These are phyloP conservation scores for Apiospora marii DNA, from an alignment of 2,329 filamentous ascomycete species.

Conservation along the genomic window DNA sequence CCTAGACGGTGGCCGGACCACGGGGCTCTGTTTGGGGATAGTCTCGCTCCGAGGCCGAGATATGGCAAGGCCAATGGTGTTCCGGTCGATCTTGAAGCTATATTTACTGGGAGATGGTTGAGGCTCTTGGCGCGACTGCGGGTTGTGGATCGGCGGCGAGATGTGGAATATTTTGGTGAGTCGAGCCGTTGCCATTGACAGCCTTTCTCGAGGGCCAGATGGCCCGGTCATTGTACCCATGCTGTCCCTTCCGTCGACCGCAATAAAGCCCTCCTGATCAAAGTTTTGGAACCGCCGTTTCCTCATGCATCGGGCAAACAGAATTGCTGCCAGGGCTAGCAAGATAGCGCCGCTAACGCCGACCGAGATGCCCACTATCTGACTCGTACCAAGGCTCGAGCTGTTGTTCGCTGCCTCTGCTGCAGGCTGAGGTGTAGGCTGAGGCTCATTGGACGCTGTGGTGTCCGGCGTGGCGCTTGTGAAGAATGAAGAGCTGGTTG, in stretches of 20 bases:
- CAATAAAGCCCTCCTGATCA: conserved; percentile 48
- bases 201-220: conserved; percentile 20
- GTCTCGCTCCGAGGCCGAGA: conserved; percentile 44
- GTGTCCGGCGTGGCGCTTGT: conserved; percentile 33
- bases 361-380: conserved; percentile 66
- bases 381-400: conserved; percentile 45
- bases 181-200: conserved; percentile 29
- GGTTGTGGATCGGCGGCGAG: conserved; percentile 47
- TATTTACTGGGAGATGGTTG: conserved; percentile 29
- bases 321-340: conserved; percentile 56
- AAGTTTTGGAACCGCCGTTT: conserved; percentile 47
- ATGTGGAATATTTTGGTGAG: conserved; percentile 48
- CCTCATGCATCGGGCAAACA: conserved; percentile 53
- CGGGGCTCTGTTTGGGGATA: conserved; percentile 27
- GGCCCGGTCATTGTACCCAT: conserved; percentile 33
- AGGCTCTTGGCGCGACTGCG: conserved; percentile 37
- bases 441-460: conserved; percentile 25
- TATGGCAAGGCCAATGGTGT: conserved; percentile 55
- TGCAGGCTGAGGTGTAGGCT: conserved; percentile 20
- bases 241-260: conserved; percentile 47
- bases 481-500: conserved; percentile 37
- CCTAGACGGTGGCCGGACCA: conserved; percentile 44
- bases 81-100: conserved; percentile 33
- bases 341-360: conserved; percentile 59
- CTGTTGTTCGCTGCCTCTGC: conserved; percentile 9